Evolutionary conservation across 202 grass and related monocot genomes (phyloP).

Genomic region (Hordeum pubiflorum): DNA sequence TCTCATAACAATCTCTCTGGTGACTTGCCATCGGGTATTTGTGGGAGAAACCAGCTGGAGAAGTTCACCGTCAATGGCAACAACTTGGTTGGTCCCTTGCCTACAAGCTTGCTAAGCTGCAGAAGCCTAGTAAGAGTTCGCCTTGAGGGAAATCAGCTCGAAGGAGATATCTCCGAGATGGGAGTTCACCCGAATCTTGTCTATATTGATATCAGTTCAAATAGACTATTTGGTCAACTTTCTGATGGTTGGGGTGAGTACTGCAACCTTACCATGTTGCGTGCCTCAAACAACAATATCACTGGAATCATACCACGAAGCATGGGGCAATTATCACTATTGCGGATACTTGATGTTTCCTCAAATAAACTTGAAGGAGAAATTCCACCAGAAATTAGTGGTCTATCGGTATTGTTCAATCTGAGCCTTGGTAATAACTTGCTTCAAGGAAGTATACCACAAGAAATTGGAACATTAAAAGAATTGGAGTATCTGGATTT

Average conservation of each 20-base stretch:
- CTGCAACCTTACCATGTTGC: neutral
- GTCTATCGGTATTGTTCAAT: neutral
- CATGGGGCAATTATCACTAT: neutral
- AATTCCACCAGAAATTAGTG: neutral
- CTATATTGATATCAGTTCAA: conserved; percentile 7
- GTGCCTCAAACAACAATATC: conserved; percentile 1
- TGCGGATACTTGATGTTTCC: neutral
- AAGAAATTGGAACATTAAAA: neutral
- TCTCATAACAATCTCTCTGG: neutral
- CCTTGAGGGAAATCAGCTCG: neutral
- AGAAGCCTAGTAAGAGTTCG: neutral
- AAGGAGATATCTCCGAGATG: conserved; percentile 9
- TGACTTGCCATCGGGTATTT: neutral
- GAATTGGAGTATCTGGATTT: conserved; percentile 16
- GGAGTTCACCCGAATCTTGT: neutral
- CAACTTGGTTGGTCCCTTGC: neutral
- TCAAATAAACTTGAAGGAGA: conserved; percentile 1
- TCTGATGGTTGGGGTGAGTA: neutral
- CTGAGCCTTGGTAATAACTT: neutral
- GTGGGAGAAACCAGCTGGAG: neutral
- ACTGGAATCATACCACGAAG: neutral
- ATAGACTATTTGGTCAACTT: neutral
- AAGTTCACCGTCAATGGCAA: neutral
- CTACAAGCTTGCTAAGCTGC: neutral
- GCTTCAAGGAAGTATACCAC: neutral